Conservation (phyloP, 2,329 filamentous ascomycete genomes). For the Paramyrothecium sp. region DNA sequence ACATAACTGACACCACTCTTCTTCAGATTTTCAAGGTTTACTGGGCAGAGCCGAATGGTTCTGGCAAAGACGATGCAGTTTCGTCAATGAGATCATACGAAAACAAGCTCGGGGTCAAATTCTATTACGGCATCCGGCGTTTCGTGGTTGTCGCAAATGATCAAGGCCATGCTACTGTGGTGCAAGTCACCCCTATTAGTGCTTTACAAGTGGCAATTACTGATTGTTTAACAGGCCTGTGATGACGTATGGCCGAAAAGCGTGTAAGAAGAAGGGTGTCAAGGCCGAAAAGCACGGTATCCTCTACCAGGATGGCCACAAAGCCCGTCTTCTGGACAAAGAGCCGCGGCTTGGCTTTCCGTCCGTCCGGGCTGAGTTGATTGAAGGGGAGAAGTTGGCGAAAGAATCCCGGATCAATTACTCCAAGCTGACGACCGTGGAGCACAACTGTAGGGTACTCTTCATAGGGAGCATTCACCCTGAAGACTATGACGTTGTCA, state of each 20-base stretch:
- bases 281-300: conserved; percentile 54
- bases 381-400: conserved; percentile 42
- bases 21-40: conserved; percentile 53
- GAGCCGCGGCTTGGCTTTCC: conserved; percentile 49
- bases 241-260: conserved; percentile 51
- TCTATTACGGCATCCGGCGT: conserved; percentile 50
- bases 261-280: conserved; percentile 51
- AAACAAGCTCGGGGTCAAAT: conserved; percentile 32
- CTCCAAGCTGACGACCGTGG: conserved; percentile 53
- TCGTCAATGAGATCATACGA: conserved; percentile 31
- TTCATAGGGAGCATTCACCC: conserved; percentile 50
- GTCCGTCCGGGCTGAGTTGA: conserved; percentile 43
- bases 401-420: conserved; percentile 57
- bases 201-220: neutral
- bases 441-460: conserved; percentile 57
- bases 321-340: conserved; percentile 28
- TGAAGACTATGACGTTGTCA: conserved; percentile 39
- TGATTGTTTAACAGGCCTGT: conserved; percentile 43
- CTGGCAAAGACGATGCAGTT: conserved; percentile 26
- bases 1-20: neutral
- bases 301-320: conserved; percentile 36
- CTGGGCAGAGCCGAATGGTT: conserved; percentile 52
- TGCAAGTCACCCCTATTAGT: conserved; percentile 38
- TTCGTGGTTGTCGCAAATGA: conserved; percentile 54
- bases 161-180: conserved; percentile 52